Evolutionary conservation across 768 basidiomycete species (phyloP).

Genomic region (Daedaleopsis sinensis): DNA sequence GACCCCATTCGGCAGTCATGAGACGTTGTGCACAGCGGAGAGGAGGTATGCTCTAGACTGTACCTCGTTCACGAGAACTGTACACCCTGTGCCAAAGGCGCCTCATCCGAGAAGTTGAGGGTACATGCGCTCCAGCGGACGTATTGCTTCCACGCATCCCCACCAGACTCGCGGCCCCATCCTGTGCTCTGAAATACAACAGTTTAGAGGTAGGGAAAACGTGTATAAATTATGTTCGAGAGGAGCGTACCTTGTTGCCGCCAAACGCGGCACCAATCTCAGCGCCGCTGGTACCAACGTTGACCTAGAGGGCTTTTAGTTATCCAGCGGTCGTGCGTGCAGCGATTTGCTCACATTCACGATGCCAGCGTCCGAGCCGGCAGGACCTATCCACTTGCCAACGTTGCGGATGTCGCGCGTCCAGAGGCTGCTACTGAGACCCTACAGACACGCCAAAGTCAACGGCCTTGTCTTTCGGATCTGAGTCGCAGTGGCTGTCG

Average conservation of each 20-base stretch:
- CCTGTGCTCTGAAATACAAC: conserved; percentile 65
- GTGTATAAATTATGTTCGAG: no score
- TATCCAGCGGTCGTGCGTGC: not conserved
- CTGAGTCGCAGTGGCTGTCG: not conserved
- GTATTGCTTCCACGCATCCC: conserved; percentile 99
- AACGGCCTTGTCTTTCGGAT: not conserved
- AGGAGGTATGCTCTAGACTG: not conserved
- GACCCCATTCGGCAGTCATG: no score
- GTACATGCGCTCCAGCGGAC: conserved; percentile 93
- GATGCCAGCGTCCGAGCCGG: conserved; percentile 89
- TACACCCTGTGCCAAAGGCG: conserved; percentile 93
- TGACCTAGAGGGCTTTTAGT: conserved; percentile 46
- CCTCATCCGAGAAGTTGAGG: conserved; percentile 87
- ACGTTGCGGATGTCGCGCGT: conserved; percentile 82
- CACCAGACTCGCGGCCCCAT: conserved; percentile 96
- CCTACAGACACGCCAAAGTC: conserved; percentile 52
- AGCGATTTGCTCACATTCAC: conserved; percentile 69
- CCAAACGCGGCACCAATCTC: conserved; percentile 90
- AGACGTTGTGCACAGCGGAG: no score
- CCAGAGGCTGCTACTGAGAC: conserved; percentile 91
- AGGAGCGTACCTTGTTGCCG: conserved; percentile 78
- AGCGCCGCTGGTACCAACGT: conserved; percentile 68
- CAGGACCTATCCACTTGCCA: conserved; percentile 91
- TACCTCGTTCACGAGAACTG: conserved; percentile 53
- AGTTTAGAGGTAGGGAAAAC: not conserved